Base-by-base conservation (phyloP, 805 yeast genomes). In the Pichia californica region DNA sequence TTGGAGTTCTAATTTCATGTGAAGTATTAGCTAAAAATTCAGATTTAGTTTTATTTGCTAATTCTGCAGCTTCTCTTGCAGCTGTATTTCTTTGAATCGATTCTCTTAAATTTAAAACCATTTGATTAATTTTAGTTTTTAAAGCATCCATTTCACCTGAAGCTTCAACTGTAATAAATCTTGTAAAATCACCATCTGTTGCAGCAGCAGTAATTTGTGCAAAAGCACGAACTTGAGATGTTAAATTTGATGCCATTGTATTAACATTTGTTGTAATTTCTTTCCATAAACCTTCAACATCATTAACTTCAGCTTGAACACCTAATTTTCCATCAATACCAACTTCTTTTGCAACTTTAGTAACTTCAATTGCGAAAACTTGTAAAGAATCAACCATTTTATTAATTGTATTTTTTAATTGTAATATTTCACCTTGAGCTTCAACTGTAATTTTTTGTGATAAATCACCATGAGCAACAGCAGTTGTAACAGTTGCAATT, bases 171-270 rank as follows among this genome's bases (percentile, higher is more conserved):
- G 96, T 87, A 50, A 87, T 88, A 56, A 87, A 83, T 51, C 91
- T 73, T 0, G 95, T 87, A 63, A 87, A 87, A 61, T 87, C 95
- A 59, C 95, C 95, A 64, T 87, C 95, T 3, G 95, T 86, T 13
- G 95, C 95, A 25, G 96, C 93, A 21, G 93, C 95, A 0, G 96
- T 87, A 55, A 87, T 87, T 60, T 87, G 94, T 31, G 94, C 95
- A 68, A 87, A 87, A 0, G 95, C 95, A 64, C 95, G 76, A 57
- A 87, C 95, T 67, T 87, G 96, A 1, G 94, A 82, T 0, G 96
- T 87, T 60, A 87, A 74, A 61, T 87, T 87, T n/a, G 91, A 80
- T 41, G 96, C 95, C 96, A 87, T 87, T 20, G 91, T 86, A 59
- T 87, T 87, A 51, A 87, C 96, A 64, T 87, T 87, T 16, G 93